phyloP scores from a whole-genome alignment of 352 stramenopile species.

The Phytophthora cactorum region DNA sequence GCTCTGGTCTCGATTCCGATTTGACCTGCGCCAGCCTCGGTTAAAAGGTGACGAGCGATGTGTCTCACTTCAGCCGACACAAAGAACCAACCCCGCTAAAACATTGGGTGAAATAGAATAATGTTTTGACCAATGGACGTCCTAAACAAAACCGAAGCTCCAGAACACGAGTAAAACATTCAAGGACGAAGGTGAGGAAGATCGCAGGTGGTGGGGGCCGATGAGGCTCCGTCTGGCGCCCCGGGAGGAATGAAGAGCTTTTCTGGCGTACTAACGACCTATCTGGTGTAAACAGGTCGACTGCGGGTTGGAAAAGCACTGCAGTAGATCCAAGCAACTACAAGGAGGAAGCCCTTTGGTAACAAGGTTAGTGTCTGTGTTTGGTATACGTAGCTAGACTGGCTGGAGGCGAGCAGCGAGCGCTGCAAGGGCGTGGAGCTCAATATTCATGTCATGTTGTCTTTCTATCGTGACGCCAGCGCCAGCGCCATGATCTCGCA shows the following conservation, averaged over 20 bases:
- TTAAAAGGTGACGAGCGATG: slow-evolving; percentile 7
- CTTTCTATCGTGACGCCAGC: slow-evolving; percentile 17
- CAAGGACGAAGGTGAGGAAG: slow-evolving; percentile 21
- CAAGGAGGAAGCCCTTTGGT: neutral
- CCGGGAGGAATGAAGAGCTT: neutral
- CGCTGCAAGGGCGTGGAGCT: neutral
- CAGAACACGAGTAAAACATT: neutral
- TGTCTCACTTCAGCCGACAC: slow-evolving; percentile 12
- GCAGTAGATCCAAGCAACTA: neutral
- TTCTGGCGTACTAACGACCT: neutral
- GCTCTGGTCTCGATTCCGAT: slow-evolving; percentile 10
- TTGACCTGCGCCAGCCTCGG: neutral
- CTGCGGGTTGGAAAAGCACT: slow-evolving; percentile 10
- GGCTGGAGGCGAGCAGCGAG: neutral
- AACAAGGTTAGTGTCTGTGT: slow-evolving; percentile 11
- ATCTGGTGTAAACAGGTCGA: slow-evolving; percentile 5
- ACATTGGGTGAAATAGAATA: slow-evolving; percentile 13
- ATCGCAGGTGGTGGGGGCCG: slow-evolving; percentile 3
- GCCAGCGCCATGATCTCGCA: slow-evolving; percentile 60
- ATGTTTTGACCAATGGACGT: slow-evolving; percentile 11
- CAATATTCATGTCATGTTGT: slow-evolving; percentile 23
- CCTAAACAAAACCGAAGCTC: neutral
- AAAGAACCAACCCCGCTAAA: slow-evolving; percentile 4
- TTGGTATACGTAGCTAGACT: neutral
- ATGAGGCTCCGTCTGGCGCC: too few relatives aligned